Conservation (phyloP, 257 asterid species). For the Knoxia roxburghii region DNA sequence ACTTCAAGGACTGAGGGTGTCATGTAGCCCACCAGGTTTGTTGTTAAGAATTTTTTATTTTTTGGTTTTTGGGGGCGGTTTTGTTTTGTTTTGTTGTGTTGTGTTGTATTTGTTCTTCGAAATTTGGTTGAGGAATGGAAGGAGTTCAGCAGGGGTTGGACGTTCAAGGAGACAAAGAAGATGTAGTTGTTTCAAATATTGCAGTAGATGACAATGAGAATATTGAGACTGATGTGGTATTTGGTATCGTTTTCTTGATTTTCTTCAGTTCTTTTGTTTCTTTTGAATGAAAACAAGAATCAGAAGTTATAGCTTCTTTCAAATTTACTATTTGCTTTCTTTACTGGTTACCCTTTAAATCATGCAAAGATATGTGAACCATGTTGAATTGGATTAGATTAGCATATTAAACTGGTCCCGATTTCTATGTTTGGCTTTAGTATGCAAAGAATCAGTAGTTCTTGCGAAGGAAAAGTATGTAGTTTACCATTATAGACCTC, state of each 20-base stretch:
- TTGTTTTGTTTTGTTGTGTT: background rate
- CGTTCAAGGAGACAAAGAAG: conserved; percentile 14
- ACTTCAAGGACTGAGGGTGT: no score
- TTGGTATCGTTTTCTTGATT: conserved; percentile 18
- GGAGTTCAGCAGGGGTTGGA: conserved; percentile 9
- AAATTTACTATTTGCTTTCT: background rate
- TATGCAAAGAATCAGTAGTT: background rate
- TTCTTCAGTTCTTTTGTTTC: background rate
- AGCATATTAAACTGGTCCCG: background rate
- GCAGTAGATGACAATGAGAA: background rate
- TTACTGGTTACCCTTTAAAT: background rate
- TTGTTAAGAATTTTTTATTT: background rate
- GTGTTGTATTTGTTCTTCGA: background rate
- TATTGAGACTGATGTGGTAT: conserved; percentile 10
- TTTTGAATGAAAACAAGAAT: background rate
- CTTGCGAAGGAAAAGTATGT: no score
- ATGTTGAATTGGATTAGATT: background rate
- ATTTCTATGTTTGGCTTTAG: background rate
- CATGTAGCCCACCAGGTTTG: background rate
- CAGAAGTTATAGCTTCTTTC: no score
- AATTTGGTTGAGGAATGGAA: conserved; percentile 8
- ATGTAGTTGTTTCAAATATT: conserved; percentile 7
- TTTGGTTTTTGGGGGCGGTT: background rate
- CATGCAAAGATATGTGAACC: background rate
- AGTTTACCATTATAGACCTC: no score